Conservation (phyloP, 2,329 filamentous ascomycete species). For the Zasmidium cellare region DNA sequence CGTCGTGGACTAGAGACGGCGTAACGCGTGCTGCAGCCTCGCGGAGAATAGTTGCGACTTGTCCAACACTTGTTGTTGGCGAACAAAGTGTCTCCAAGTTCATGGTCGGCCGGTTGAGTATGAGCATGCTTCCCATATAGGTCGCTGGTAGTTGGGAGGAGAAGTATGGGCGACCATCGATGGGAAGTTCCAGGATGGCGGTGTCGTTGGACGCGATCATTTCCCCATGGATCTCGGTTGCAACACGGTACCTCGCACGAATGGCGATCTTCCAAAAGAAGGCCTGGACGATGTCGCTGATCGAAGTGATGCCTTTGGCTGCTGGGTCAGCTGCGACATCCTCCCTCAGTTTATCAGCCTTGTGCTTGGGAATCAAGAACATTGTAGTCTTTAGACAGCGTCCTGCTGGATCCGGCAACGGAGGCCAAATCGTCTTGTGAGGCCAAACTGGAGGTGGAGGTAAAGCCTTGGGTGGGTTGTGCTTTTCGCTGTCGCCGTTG, state of each 20-base stretch:
- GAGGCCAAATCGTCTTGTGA: conserved; percentile 32
- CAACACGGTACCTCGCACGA: conserved; percentile 38
- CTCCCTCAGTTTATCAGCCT: neutral
- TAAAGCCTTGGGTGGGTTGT: conserved; percentile 9
- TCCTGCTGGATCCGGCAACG: conserved; percentile 28
- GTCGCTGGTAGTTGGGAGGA: conserved; percentile 27
- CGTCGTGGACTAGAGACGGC: conserved; percentile 30
- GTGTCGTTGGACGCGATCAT: conserved; percentile 25
- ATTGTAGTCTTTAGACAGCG: neutral
- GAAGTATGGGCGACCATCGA: conserved; percentile 33
- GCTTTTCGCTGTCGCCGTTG: neutral
- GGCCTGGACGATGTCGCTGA: conserved; percentile 42
- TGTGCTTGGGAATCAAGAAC: neutral
- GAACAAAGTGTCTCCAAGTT: conserved; percentile 26
- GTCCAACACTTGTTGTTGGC: conserved; percentile 24
- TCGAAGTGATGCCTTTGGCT: conserved; percentile 23
- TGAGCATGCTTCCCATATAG: conserved; percentile 34
- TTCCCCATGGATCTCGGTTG: conserved; percentile 21
- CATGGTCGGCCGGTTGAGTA: conserved; percentile 30
- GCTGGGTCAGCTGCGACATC: conserved; percentile 21
- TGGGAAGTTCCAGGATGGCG: conserved; percentile 39
- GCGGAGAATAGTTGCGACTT: conserved; percentile 28
- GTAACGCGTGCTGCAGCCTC: conserved; percentile 26
- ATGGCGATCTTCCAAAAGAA: conserved; percentile 43
- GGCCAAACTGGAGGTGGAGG: conserved; percentile 29